These are phyloP conservation scores for Blastocladiella britannica DNA, from an alignment of 192 early-diverging fungal species.

Conservation along the genomic window DNA sequence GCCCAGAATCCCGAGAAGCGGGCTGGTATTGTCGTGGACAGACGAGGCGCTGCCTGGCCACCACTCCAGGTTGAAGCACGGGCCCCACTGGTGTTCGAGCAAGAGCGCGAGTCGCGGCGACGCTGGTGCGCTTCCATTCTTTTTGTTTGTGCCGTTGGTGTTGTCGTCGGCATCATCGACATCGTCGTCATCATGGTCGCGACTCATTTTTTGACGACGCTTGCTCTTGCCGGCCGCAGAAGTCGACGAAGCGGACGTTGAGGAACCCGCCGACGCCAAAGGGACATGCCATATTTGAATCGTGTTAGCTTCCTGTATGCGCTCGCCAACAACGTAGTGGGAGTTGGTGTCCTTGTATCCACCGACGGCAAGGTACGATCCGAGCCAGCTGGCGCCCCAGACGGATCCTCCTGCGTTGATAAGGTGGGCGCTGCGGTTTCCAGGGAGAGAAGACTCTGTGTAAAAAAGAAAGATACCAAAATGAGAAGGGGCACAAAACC, in stretches of 20 bases:
- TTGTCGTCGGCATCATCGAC: no score
- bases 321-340: conserved; percentile 12
- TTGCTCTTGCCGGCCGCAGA: no score
- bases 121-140: neutral
- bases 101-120: conserved; percentile 11
- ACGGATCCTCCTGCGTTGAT: conserved; percentile 19
- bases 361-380: conserved; percentile 16
- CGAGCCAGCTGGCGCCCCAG: conserved; percentile 20
- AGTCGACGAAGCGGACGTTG: no score
- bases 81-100: conserved; percentile 13
- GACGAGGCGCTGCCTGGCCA: conserved; percentile 4
- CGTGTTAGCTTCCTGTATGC: conserved; percentile 7
- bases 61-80: conserved; percentile 17
- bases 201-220: no score
- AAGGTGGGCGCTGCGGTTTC: conserved; percentile 8
- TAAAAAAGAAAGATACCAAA: neutral
- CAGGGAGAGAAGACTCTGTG: neutral
- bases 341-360: conserved; percentile 14
- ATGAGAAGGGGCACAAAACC: neutral
- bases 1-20: conserved; percentile 20
- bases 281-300: conserved; percentile 18
- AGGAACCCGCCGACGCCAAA: no score
- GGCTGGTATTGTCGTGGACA: no score
- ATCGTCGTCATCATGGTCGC: no score
- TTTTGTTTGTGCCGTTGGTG: conserved; percentile 1